Evolutionary conservation across 352 stramenopile species (phyloP).

Genomic region (Pythium phragmiticola): DNA sequence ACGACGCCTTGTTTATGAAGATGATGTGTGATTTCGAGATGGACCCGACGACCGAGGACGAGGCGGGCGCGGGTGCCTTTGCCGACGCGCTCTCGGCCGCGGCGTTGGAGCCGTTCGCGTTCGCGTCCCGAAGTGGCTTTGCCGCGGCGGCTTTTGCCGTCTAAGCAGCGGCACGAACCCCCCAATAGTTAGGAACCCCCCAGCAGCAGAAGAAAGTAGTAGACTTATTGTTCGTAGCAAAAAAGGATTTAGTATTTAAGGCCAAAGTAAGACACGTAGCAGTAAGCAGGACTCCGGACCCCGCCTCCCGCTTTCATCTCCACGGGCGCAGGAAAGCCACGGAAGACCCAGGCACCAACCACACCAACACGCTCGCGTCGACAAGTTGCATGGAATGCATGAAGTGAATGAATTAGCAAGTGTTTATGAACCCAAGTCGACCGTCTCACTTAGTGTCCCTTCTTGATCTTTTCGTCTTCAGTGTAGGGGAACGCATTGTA

Average conservation of each 20-base stretch:
- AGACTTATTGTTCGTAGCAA: constrained; percentile 18
- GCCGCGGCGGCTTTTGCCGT: constrained; percentile 22
- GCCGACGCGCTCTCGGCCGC: constrained; percentile 15
- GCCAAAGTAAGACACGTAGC: constrained; percentile 14
- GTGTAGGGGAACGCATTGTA: constrained; percentile 74
- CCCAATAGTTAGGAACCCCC: constrained; percentile 4
- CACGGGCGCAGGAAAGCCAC: background rate
- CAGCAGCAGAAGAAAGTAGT: constrained; percentile 10
- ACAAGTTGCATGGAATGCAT: constrained; percentile 8
- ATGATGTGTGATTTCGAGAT: constrained; percentile 30
- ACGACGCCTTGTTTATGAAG: constrained; percentile 29
- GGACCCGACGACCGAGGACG: constrained; percentile 17
- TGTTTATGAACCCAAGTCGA: background rate
- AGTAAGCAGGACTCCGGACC: background rate
- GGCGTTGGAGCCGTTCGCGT: constrained; percentile 25
- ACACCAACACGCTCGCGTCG: too few species aligned
- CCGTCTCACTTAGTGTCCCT: background rate
- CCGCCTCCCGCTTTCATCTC: background rate
- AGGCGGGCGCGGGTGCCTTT: constrained; percentile 9
- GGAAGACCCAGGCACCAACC: background rate
- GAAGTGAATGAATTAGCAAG: constrained; percentile 10
- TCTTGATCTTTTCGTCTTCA: constrained; percentile 40
- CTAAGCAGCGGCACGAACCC: background rate
- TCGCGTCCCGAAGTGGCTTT: constrained; percentile 11
- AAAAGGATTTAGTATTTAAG: constrained; percentile 27